These are phyloP conservation scores for Penicillium sp. DNA, from an alignment of 2,329 filamentous ascomycete species.

Conservation along the genomic window DNA sequence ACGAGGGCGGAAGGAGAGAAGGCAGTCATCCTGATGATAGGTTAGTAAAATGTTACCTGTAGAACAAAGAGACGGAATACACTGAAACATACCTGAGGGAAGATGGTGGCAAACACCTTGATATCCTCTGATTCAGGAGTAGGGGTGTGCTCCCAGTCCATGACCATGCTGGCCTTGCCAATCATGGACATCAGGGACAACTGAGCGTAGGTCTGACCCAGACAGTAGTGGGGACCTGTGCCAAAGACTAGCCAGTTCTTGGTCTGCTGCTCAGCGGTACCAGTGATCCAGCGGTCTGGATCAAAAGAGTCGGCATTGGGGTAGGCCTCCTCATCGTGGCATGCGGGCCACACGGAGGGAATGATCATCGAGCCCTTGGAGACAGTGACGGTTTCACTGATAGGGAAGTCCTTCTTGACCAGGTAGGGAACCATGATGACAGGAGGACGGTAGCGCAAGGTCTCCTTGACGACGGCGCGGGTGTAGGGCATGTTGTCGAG, in stretches of 20 bases:
- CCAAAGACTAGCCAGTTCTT: slow-evolving; percentile 99
- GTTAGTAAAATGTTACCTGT: slow-evolving; percentile 20
- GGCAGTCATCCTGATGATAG: slow-evolving; percentile 72
- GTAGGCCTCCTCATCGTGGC: slow-evolving; percentile 91
- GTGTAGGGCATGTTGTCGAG: slow-evolving; percentile 89
- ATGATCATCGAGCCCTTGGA: slow-evolving; percentile 95
- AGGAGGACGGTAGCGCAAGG: slow-evolving; percentile 88
- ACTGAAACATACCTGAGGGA: slow-evolving; percentile 70
- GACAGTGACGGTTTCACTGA: slow-evolving; percentile 83
- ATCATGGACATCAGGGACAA: slow-evolving; percentile 85
- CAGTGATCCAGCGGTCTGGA: slow-evolving; percentile 86
- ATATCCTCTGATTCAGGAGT: slow-evolving; percentile 88
- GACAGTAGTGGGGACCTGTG: slow-evolving; percentile 92
- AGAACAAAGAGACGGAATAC: slow-evolving; percentile 11
- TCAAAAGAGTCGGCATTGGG: slow-evolving; percentile 84
- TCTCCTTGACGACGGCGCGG: slow-evolving; percentile 85
- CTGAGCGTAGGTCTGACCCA: slow-evolving; percentile 89
- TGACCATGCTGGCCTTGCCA: slow-evolving; percentile 80
- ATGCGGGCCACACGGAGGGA: slow-evolving; percentile 83
- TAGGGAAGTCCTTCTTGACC: slow-evolving; percentile 91
- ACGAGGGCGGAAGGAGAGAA: slow-evolving; percentile 65
- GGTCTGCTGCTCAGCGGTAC: slow-evolving; percentile 82
- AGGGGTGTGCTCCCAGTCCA: slow-evolving; percentile 87
- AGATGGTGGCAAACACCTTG: slow-evolving; percentile 97
- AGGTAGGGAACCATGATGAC: slow-evolving; percentile 97